phyloP scores from a whole-genome alignment of 1,284 basidiomycete species.

The Marasmius sp. region DNA sequence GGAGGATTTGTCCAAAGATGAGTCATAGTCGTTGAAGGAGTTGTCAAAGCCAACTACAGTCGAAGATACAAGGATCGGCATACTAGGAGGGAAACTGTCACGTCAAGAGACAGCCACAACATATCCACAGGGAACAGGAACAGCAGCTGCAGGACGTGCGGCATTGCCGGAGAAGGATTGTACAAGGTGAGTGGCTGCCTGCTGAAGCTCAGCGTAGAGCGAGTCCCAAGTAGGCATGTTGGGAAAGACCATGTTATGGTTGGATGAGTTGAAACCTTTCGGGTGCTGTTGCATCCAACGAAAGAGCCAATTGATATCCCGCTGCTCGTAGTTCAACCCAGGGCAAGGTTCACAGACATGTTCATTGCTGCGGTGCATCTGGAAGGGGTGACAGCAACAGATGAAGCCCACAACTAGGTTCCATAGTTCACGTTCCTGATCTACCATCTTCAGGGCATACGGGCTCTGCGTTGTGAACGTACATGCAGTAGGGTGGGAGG shows the following conservation, averaged over 20 bases:
- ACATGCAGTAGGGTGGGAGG: too few relatives aligned
- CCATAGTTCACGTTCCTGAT: background rate
- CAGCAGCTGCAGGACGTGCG: background rate
- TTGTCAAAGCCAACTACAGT: background rate
- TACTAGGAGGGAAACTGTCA: background rate
- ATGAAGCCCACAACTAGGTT: background rate
- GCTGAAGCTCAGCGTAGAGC: too few relatives aligned
- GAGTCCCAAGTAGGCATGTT: background rate
- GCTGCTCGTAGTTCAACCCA: background rate
- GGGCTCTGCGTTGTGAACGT: too few relatives aligned
- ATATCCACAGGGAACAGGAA: background rate
- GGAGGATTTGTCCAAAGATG: too few relatives aligned
- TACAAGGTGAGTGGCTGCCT: background rate
- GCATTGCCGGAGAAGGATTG: background rate
- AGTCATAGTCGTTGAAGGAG: background rate
- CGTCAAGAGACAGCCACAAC: background rate
- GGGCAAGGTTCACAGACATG: background rate
- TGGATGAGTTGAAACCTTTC: background rate
- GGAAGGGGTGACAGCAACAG: background rate
- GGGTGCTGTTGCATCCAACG: background rate
- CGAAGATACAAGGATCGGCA: background rate
- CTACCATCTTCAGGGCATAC: background rate
- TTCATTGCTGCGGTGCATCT: background rate
- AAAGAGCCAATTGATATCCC: background rate
- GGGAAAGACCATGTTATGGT: background rate